A percentile compares a stretch with the other conserved stretches of the same genome.
Evolutionary conservation across 352 stramenopile species (phyloP).

Genomic region (Phytophthora hybrid): DNA sequence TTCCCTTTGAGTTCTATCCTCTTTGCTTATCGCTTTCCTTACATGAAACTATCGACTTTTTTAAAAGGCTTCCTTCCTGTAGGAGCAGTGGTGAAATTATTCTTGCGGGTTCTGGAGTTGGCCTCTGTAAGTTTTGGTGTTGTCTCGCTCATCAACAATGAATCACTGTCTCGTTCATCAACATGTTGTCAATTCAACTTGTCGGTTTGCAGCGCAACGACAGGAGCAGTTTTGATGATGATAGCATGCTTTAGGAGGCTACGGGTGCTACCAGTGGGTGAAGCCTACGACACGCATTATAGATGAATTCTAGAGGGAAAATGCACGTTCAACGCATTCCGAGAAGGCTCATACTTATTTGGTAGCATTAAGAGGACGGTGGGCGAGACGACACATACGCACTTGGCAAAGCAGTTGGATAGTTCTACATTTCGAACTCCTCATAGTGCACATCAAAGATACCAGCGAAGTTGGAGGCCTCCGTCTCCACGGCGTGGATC

Average conservation of each 20-base stretch:
- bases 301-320: slow-evolving; percentile 6
- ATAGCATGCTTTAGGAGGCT: background rate
- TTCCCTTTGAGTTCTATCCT: slow-evolving; percentile 18
- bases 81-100: background rate
- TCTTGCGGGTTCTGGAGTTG: no score
- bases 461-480: slow-evolving; percentile 78
- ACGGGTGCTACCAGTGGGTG: background rate
- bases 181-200: no score
- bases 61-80: no score
- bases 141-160: no score
- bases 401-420: slow-evolving; percentile 30
- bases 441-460: slow-evolving; percentile 92
- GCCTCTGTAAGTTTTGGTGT: no score
- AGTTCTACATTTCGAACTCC: slow-evolving; percentile 89
- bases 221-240: background rate
- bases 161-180: no score
- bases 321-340: slow-evolving; percentile 8
- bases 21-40: background rate
- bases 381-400: slow-evolving; percentile 38
- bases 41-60: no score
- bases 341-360: slow-evolving; percentile 39
- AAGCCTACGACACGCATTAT: background rate
- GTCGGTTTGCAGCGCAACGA: no score
- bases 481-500: slow-evolving; percentile 79
- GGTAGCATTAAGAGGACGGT: slow-evolving; percentile 31